phyloP scores from a whole-genome alignment of 1,284 basidiomycete genomes.

The Ustilago xerochloae region DNA sequence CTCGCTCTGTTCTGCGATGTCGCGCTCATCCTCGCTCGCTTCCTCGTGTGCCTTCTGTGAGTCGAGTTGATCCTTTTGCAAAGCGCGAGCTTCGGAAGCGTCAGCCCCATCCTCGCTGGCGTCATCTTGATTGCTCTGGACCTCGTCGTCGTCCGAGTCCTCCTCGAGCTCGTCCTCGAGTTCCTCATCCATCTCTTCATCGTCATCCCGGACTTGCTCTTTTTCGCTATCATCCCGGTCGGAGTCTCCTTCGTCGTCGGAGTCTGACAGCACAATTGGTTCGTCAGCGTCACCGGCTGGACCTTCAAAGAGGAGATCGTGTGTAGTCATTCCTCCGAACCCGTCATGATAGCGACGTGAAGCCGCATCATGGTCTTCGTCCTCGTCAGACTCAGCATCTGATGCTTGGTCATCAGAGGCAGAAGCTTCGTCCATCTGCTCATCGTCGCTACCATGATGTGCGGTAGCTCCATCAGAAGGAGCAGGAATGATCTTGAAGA shows the following conservation, averaged over 20 bases:
- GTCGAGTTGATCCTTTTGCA: background rate
- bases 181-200: background rate
- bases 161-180: constrained; percentile 4
- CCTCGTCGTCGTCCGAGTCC: constrained; percentile 1
- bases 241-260: constrained; percentile 19
- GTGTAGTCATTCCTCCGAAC: constrained; percentile 10
- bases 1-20: background rate
- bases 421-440: constrained; percentile 1
- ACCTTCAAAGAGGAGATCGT: constrained; percentile 27
- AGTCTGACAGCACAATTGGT: constrained; percentile 48
- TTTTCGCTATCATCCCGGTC: background rate
- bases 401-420: background rate
- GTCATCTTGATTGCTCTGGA: constrained; percentile 3
- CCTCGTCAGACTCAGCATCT: constrained; percentile 10
- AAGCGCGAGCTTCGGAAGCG: background rate
- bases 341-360: constrained; percentile 9
- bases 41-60: background rate
- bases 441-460: background rate
- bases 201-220: constrained; percentile 4
- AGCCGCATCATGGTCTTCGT: constrained; percentile 8
- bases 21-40: background rate
- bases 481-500: constrained; percentile 30
- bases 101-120: constrained; percentile 6
- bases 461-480: background rate
- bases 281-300: constrained; percentile 38